These are phyloP conservation scores for Dactylellina drechsleri DNA, from an alignment of 2,329 filamentous ascomycete genomes.

Conservation along the genomic window DNA sequence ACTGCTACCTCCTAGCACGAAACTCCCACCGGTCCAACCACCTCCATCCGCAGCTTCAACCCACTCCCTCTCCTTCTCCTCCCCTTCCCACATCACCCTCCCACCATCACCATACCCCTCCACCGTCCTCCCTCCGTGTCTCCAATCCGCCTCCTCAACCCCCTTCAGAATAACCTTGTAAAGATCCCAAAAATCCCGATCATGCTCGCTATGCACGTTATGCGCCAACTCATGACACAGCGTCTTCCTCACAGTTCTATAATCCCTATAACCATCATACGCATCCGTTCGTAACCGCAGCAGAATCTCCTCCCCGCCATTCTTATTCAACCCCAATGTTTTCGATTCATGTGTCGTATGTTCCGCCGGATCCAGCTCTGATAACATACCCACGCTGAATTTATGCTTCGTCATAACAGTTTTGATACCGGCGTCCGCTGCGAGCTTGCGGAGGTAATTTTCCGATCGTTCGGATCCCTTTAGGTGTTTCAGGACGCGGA, in stretches of 20 bases:
- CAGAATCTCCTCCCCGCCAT: conserved; percentile 89
- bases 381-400: conserved; percentile 85
- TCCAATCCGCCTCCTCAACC: conserved; percentile 83
- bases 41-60: conserved; percentile 67
- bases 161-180: conserved; percentile 81
- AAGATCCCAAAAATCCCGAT: conserved; percentile 87
- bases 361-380: conserved; percentile 91
- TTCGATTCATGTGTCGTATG: conserved; percentile 74
- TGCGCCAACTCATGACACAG: conserved; percentile 95
- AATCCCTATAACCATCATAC: conserved; percentile 92
- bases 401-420: conserved; percentile 83
- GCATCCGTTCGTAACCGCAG: conserved; percentile 89
- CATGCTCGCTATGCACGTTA: conserved; percentile 86
- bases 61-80: conserved; percentile 64
- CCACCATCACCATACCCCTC: conserved; percentile 70
- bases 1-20: conserved; percentile 70
- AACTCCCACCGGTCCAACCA: conserved; percentile 82
- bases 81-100: conserved; percentile 62
- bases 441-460: conserved; percentile 77
- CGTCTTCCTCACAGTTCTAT: conserved; percentile 88
- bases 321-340: conserved; percentile 86
- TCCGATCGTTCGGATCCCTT: conserved; percentile 78
- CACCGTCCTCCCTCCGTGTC: conserved; percentile 73
- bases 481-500: conserved; percentile 80
- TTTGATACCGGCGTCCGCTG: conserved; percentile 84